Conservation (phyloP, 78 protist species). For the slime mould (Dictyostelium discoideum) region DNA sequence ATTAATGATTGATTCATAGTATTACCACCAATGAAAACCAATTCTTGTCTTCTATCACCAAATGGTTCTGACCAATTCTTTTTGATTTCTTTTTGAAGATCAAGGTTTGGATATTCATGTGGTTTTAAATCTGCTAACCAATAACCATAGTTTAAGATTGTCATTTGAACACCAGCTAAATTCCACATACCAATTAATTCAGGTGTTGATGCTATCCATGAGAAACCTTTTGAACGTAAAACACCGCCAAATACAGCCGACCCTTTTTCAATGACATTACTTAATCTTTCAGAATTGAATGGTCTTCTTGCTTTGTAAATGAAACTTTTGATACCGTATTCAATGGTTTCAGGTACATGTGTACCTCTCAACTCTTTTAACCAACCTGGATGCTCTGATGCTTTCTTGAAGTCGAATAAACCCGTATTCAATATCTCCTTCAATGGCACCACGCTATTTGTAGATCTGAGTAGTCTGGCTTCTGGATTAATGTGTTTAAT, state of each 20-base stretch:
- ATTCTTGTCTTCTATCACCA: constrained; percentile 87
- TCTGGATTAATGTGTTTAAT: constrained; percentile 62
- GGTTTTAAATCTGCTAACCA: constrained; percentile 78
- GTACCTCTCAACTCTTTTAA: constrained; percentile 73
- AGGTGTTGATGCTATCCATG: constrained; percentile 75
- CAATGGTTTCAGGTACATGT: constrained; percentile 86
- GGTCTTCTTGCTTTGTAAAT: constrained; percentile 89
- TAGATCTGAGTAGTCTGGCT: constrained; percentile 76
- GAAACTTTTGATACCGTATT: constrained; percentile 92
- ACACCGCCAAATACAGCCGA: background rate
- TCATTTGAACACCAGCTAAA: constrained; percentile 27
- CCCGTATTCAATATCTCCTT: constrained; percentile 81
- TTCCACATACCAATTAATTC: constrained; percentile 56
- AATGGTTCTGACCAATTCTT: constrained; percentile 36
- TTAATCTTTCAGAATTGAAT: constrained; percentile 88
- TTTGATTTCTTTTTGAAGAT: background rate
- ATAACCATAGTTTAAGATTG: constrained; percentile 13
- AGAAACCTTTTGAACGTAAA: constrained; percentile 69
- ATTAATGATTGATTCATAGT: constrained; percentile 74
- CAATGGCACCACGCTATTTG: constrained; percentile 46
- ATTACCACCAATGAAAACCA: constrained; percentile 96
- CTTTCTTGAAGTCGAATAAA: constrained; percentile 74
- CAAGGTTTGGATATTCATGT: constrained; percentile 51
- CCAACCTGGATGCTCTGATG: constrained; percentile 87
- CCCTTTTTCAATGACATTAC: constrained; percentile 17